Conservation (phyloP, 768 basidiomycete species). For the Collybia mongolica region DNA sequence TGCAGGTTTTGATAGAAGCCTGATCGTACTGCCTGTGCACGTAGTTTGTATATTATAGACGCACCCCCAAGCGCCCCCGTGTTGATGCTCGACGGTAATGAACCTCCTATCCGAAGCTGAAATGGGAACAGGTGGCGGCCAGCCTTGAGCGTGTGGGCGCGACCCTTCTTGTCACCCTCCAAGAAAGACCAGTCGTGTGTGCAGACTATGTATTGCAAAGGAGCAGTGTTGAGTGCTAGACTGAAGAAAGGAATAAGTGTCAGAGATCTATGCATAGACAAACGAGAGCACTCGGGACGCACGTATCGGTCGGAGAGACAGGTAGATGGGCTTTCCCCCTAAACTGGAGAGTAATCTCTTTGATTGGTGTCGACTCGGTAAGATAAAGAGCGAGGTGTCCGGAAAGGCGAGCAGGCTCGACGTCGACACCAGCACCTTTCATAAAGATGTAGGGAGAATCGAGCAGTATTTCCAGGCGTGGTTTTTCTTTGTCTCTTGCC, state of each 20-base stretch:
- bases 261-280: constrained; percentile 4
- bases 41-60: constrained; percentile 83
- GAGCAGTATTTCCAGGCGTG: constrained; percentile 75
- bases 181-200: constrained; percentile 93
- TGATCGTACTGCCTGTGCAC: constrained; percentile 78
- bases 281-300: constrained; percentile 23
- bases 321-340: constrained; percentile 80
- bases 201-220: constrained; percentile 62
- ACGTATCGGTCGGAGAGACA: constrained; percentile 56
- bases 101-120: constrained; percentile 80
- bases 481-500: constrained; percentile 41
- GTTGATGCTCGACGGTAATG: constrained; percentile 74
- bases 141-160: constrained; percentile 91
- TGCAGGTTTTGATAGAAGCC: constrained; percentile 70
- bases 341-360: constrained; percentile 82
- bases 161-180: constrained; percentile 67
- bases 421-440: constrained; percentile 78
- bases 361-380: constrained; percentile 78
- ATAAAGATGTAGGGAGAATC: constrained; percentile 69
- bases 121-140: constrained; percentile 94
- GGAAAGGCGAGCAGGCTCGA: constrained; percentile 77
- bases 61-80: constrained; percentile 59
- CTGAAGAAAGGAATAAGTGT: constrained; percentile 22
- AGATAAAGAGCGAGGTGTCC: constrained; percentile 83
- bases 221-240: constrained; percentile 41